Base-by-base conservation (phyloP, 2,329 filamentous ascomycete species). In the Pseudogymnoascus sp. region DNA sequence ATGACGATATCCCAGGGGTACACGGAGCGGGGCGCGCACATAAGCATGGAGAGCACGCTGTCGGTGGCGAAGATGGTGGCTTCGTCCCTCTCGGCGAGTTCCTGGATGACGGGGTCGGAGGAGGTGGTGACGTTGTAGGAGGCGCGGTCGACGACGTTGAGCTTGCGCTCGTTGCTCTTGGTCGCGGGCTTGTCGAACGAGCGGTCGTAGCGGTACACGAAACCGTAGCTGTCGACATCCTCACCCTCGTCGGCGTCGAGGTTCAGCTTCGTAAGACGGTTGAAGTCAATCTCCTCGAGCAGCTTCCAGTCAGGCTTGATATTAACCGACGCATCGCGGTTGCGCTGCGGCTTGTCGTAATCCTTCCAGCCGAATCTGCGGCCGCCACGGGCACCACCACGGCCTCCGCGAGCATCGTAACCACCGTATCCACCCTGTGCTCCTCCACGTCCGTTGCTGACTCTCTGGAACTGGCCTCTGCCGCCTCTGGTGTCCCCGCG, bases 1-100 rank as follows among this genome's bases (percentile, higher is more conserved):
- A 99, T 96, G 74, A 99, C 89, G 72, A 99, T 88, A 78, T 99
- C 95, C 95, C 95, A 99, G 46, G 93, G 93, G 82, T 98, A 98
- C 67, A 99, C 91, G 64, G 91, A 96, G 72, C 96, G 91, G 65
- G 95, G 90, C 61, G 95, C 88, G 79, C 95, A 99, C 95, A 99
- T 99, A 72, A 99, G 88, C 92, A 97, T 98, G 69, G 93, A 98
- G 65, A 99, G 86, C 72, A 99, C 93, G 79, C 89, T 96, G 77
- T 97, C 93, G 50, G 95, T 97, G 67, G 95, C 92, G 74, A 98
- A 99, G 73, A 99, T 93, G 70, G 91, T 95, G 56, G 93, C 95
- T 79, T 97, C 93, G 73, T 96, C 87, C 82, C 93, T 96, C 72
- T 98, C 93, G 67, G 95, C 90, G 63, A 98, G 86, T 75, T 98